Conservation (phyloP, 2,329 filamentous ascomycete species). For the Hirsutella rhossiliensis region DNA sequence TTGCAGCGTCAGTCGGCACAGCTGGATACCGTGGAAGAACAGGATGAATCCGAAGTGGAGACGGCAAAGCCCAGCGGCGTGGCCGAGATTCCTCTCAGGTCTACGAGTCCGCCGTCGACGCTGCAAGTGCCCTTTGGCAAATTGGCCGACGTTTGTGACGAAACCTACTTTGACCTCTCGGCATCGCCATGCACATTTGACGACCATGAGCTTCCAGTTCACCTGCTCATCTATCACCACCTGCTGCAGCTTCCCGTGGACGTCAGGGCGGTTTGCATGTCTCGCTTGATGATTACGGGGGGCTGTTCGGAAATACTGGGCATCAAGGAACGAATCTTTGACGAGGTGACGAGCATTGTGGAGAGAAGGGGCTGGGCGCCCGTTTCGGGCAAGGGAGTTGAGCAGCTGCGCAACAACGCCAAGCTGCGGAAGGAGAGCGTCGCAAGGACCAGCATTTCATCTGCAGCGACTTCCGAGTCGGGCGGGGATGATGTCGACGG, state of each 20-base stretch:
- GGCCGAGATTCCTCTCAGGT: slow-evolving; percentile 32
- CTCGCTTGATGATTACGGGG: slow-evolving; percentile 76
- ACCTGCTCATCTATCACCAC: slow-evolving; percentile 61
- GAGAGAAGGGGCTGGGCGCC: slow-evolving; percentile 63
- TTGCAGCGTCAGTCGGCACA: slow-evolving; percentile 25
- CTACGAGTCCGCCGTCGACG: slow-evolving; percentile 36
- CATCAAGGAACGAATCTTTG: slow-evolving; percentile 62
- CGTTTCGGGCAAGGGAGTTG: slow-evolving; percentile 57
- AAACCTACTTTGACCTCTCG: slow-evolving; percentile 54
- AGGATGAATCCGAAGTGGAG: slow-evolving; percentile 37
- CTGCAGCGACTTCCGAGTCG: slow-evolving; percentile 10
- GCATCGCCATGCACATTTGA: slow-evolving; percentile 51
- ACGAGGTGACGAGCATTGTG: slow-evolving; percentile 60
- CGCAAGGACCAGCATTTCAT: slow-evolving; percentile 8
- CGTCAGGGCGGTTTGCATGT: slow-evolving; percentile 74
- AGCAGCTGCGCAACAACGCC: slow-evolving; percentile 34
- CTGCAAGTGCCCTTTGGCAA: slow-evolving; percentile 56
- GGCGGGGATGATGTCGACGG: slow-evolving; percentile 12
- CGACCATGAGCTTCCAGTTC: slow-evolving; percentile 75
- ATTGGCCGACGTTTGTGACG: slow-evolving; percentile 65
- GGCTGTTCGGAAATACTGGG: slow-evolving; percentile 71
- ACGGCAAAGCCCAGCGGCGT: slow-evolving; percentile 12
- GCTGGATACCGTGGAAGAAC: slow-evolving; percentile 40
- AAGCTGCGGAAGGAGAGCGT: slow-evolving; percentile 22
- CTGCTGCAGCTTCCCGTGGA: slow-evolving; percentile 71